Evolutionary conservation across 2,329 filamentous ascomycete genomes (phyloP), one percentile per base, ranked within the genome.

Genomic region (Colletotrichum karsti): DNA sequence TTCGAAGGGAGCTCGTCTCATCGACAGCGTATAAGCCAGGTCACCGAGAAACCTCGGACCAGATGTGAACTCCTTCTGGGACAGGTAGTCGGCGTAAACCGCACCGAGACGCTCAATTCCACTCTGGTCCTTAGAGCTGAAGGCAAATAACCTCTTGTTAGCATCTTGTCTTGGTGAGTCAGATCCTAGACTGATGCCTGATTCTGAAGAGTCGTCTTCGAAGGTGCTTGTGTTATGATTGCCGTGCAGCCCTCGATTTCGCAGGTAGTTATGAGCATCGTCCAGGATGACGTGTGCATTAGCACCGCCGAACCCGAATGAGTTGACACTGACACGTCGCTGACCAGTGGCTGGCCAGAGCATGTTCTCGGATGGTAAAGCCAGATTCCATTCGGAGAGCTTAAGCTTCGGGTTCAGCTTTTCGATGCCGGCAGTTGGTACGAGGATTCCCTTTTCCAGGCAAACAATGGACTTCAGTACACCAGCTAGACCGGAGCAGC

Each of bases 381-480:
- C 70, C 22, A 65, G 26, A 24, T 63, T 72, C 74, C 44, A 77
- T 9, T 61, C 56, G 1, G 72, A 54, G 1, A 74, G 48, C 4
- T 66, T 67, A 24, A 87, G 83, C 2, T 77, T 74, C 0, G 83
- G 82, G 51, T 87, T 87, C 0, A 79, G 77, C 1, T 69, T 72
- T 20, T 81, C 72, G 54, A 87, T 86, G 69, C 87, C 86, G 72
- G 85, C 80, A 37, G 87, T 85, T 15, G 82, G 82, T 0, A 85
- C 83, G 5, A 88, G 87, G 42, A 80, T 74, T 0, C 71, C 71
- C 5, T 79, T 73, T 61, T 85, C 82, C 1, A 85, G 57, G 1
- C 77, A 76, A 13, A 85, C 50, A 1, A 81, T 72, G 5, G 74
- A 73, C 63, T 87, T 87, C 13, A 87, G 77, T 2, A 87, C 26